Base-by-base conservation (phyloP, 176 grass and related monocot species). In the Puccinellia tenuiflora region DNA sequence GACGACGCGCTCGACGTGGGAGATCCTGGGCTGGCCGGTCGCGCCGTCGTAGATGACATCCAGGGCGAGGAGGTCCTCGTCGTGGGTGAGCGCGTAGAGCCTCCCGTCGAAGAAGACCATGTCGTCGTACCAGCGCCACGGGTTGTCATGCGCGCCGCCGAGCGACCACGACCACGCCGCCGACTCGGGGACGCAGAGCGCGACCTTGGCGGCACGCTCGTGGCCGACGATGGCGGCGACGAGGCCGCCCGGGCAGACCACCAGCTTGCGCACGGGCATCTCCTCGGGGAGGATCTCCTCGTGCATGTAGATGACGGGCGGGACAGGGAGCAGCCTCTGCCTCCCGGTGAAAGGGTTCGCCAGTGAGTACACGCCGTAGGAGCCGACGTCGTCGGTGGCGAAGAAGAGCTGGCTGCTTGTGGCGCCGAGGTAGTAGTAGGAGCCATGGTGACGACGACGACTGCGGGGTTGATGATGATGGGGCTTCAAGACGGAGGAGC, bases 81-180 rank as follows among this genome's bases (percentile, higher is more conserved):
- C 16, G 22, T 12, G 35, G 24, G 79, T 81, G 22, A 81, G 65
- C 8, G 50, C 79, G 50, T 71, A 81, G n/a, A 81, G 48, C n/a
- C 13, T 54, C 12, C 34, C 65, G 65, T 17, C 16, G 5, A 2
- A 26, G 65, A 42, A 81, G 14, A 35, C 65, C 15, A 81, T 26
- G 79, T 81, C 79, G 5, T 54, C 34, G 65, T 81, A 81, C 79
- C 34, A 81, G 22, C 79, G 65, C 65, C 47, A 69, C 48, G 39
- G 7, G 39, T n/a, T 45, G 30, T 80, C 78, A 63, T 11, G 6
- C 30, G 30, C 9, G 17, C 30, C 39, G 1, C 8, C 39, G n/a
- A 81, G 2, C 13, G 48, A 54, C 79, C 79, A 81, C 14, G 64
- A 53, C 7, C 5, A 18, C 18, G 52, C 2, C 47, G 14, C 3